Conservation (phyloP, 768 basidiomycete species). For the Tylopilus vinaceipallidus region DNA sequence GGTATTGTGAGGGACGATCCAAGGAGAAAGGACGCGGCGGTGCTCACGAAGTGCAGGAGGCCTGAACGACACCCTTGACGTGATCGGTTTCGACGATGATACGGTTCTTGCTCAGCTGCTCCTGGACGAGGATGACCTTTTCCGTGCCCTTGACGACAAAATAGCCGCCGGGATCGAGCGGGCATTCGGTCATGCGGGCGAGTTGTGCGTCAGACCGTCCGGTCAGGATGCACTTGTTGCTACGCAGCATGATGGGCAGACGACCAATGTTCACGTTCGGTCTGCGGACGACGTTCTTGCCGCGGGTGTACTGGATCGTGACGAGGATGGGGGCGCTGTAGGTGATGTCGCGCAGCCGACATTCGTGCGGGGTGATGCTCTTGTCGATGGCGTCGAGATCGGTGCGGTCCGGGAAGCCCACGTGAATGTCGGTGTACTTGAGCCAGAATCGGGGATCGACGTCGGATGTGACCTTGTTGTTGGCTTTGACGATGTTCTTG, state of each 20-base stretch:
- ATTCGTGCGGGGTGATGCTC: slow-evolving; percentile 93
- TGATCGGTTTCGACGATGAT: slow-evolving; percentile 97
- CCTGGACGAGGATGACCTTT: slow-evolving; percentile 98
- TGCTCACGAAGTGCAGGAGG: slow-evolving; percentile 92
- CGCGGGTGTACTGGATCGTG: slow-evolving; percentile 92
- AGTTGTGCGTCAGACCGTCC: slow-evolving; percentile 75
- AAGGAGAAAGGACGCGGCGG: neutral
- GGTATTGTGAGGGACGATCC: slow-evolving; percentile 8
- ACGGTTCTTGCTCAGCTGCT: slow-evolving; percentile 97
- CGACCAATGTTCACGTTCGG: slow-evolving; percentile 85
- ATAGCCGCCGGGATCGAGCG: slow-evolving; percentile 98
- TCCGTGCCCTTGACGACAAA: slow-evolving; percentile 99
- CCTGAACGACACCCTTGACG: slow-evolving; percentile 87
- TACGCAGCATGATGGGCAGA: slow-evolving; percentile 94
- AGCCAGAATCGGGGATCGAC: slow-evolving; percentile 97
- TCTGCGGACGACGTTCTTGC: slow-evolving; percentile 82
- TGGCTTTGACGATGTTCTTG: slow-evolving; percentile 93
- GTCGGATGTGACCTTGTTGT: slow-evolving; percentile 92
- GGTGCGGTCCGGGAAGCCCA: slow-evolving; percentile 88
- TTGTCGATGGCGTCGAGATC: slow-evolving; percentile 78
- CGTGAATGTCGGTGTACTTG: slow-evolving; percentile 92
- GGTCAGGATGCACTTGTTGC: slow-evolving; percentile 90
- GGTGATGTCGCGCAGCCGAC: slow-evolving; percentile 91
- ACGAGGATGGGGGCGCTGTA: slow-evolving; percentile 93
- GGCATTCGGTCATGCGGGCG: slow-evolving; percentile 96